Percentiles rank a stretch among this genome's conserved stretches.
Evolutionary conservation across 257 asterid genomes (phyloP).

Genomic region (Solanum sejunctum): DNA sequence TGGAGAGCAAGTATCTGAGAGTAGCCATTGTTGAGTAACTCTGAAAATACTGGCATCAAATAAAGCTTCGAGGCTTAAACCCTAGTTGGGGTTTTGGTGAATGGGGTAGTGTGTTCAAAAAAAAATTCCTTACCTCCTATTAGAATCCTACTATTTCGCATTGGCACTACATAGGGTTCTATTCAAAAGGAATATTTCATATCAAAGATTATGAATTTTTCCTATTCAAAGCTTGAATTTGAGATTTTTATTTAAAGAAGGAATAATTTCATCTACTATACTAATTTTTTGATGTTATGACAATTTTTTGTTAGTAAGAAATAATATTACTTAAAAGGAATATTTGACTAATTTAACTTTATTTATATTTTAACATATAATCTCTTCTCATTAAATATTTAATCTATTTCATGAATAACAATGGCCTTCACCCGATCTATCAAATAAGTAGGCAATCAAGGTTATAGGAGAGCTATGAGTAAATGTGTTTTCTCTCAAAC

Average conservation of each 20-base stretch:
- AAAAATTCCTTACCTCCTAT: too few relatives aligned
- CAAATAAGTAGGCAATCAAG: background rate
- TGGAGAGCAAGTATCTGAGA: conserved; percentile 32
- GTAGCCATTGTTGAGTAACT: conserved; percentile 26
- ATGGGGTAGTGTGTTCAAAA: too few relatives aligned
- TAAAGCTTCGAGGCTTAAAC: background rate
- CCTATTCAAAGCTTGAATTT: too few relatives aligned
- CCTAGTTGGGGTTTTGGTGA: background rate
- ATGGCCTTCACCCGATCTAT: background rate
- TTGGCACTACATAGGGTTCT: too few relatives aligned
- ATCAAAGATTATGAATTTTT: too few relatives aligned
- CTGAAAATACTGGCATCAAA: background rate
- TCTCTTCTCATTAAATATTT: background rate
- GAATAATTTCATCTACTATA: too few relatives aligned
- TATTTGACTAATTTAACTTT: too few relatives aligned
- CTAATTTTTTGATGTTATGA: too few relatives aligned
- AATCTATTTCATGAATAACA: background rate
- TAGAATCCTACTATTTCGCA: too few relatives aligned
- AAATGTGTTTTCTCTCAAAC: background rate
- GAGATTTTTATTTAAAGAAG: too few relatives aligned
- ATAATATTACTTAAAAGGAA: background rate
- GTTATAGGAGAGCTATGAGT: background rate
- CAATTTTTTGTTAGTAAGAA: too few relatives aligned
- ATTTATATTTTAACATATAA: background rate
- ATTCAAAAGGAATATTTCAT: too few relatives aligned